Base-by-base conservation (phyloP, 1,284 basidiomycete genomes). In the Porogramme epimiltina region DNA sequence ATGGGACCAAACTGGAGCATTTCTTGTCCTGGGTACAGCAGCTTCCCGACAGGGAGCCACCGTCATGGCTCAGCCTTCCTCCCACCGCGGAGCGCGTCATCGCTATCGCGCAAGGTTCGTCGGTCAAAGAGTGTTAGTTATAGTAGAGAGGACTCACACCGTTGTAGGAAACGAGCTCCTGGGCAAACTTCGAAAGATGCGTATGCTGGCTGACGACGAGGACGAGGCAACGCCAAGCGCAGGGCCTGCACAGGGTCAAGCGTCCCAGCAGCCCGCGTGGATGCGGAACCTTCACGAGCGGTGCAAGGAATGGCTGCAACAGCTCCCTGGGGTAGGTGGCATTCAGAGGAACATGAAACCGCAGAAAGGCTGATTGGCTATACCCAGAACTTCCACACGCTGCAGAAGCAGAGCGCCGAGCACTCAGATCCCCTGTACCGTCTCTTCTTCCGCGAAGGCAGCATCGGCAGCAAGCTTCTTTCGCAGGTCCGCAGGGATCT, bases 81-180 rank as follows among this genome's bases (percentile, higher is more conserved):
- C 87, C 89, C 0, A 91, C 90, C 18, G 94, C 95, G 18, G 94
- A 97, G 67, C 84, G 87, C 22, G 87, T 97, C 34, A 95, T 97
- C 60, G 93, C 95, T 8, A 72, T 92, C 45, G 89, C 89, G 2
- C 91, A 96, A 80, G 95, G 95, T 93, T 64, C 62, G 75, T 64
- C 1, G 5, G 13, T n/a, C n/a, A 13, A 6, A 37, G 9, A 10
- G 9, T 6, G 34, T 37, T 37, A n/a, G 13, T 37, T 37, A 10
- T 37, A 6, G n/a, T 37, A 31, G n/a, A n/a, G n/a, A n/a, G n/a
- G n/a, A 26, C 49, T 55, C 26, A 55, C 28, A 22, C 19, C 49
- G 50, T 31, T 42, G 10, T 62, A 95, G 94, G 92, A 49, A 89
- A 91, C 57, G 84, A 88, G 49, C 77, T 95, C 11, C 78, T 96